Base-by-base conservation (phyloP, 2,329 filamentous ascomycete species). In the Claviceps sp. region DNA sequence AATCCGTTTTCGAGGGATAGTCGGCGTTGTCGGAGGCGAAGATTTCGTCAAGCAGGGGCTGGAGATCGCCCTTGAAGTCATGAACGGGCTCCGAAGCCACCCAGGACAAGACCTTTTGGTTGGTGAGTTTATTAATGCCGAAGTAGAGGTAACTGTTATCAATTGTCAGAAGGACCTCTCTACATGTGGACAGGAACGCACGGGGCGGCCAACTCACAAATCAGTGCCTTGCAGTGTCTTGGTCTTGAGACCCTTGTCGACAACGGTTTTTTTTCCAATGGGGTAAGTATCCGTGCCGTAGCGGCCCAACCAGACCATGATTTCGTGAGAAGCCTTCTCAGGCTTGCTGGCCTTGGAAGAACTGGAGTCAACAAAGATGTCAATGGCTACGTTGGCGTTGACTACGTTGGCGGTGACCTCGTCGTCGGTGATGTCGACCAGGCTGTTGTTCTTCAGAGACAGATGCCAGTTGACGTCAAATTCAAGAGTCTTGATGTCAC, bases 271-370 rank as follows among this genome's bases (percentile, higher is more conserved):
- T 1, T 64, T 60, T 43, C 76, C 77, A 54, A 78, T 69, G 26
- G 75, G 72, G 54, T 76, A 69, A 0, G 75, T 70, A 1, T 70
- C 63, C 2, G 62, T 16, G 2, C 76, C 76, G 47, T 72, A 72
- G 4, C 65, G 63, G 2, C 69, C 75, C 54, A 80, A 71, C 75
- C 74, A 79, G 38, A 80, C 69, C 75, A 79, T 79, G 63, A 80
- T 67, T 65, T 80, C 77, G 63, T 71, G 74, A 9, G 59, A 57
- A 2, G 77, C 72, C 4, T 66, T 65, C 1, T 61, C 60, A 43
- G 68, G 72, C 61, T 72, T 61, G 44, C 61, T 54, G 0, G 77
- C 65, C 0, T 61, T 68, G 1, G 55, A 58, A 51, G 68, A 60
- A 59, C 76, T 68, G 26, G 58, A 60, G 56, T 78, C 76, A 51